Evolutionary conservation across 106 monocot genomes (phyloP).

Genomic region (Phalaenopsis equestris): DNA sequence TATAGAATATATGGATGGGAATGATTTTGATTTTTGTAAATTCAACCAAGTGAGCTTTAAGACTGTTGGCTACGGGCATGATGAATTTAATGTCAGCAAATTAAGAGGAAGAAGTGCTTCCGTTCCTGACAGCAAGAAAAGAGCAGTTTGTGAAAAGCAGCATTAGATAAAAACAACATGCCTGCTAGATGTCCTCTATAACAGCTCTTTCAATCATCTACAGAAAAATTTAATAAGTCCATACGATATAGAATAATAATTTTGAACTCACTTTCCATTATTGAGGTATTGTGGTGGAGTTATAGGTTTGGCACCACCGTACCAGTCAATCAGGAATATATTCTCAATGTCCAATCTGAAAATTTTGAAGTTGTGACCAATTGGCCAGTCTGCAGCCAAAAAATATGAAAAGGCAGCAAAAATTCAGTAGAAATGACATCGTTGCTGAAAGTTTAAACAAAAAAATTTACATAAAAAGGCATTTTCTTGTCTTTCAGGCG

Average conservation of each 20-base stretch:
- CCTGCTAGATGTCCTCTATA: background rate
- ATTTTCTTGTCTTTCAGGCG: background rate
- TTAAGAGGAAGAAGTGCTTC: background rate
- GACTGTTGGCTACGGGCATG: background rate
- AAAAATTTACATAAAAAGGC: background rate
- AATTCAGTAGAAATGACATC: background rate
- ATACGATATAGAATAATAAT: background rate
- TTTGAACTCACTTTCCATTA: conserved; percentile 13
- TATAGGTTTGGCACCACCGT: conserved; percentile 33
- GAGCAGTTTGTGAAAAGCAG: background rate
- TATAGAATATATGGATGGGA: background rate
- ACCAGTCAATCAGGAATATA: conserved; percentile 36
- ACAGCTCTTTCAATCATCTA: background rate
- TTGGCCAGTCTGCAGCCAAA: conserved; percentile 26
- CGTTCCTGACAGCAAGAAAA: conserved; percentile 1
- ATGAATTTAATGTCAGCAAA: background rate
- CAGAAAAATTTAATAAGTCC: background rate
- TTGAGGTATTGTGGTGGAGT: conserved; percentile 19
- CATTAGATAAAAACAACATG: background rate
- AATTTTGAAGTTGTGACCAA: conserved; percentile 26
- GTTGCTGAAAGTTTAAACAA: background rate
- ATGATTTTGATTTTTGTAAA: background rate
- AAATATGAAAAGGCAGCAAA: background rate
- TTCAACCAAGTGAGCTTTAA: background rate
- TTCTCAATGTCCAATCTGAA: conserved; percentile 30